phyloP scores from a whole-genome alignment of 2,329 filamentous ascomycete genomes.

The Amauroascus verrucosus region DNA sequence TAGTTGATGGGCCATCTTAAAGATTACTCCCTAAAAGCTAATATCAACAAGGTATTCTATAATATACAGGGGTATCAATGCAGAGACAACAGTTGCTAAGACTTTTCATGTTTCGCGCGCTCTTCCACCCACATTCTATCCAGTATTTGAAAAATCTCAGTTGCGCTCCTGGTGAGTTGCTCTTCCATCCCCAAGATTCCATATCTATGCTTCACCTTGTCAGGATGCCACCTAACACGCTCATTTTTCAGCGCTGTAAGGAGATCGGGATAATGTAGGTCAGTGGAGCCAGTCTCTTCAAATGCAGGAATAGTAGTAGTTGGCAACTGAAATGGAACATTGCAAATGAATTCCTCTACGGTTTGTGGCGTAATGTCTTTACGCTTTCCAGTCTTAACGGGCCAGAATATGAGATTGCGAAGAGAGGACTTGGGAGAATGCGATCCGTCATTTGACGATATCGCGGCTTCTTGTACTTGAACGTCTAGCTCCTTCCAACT shows the following conservation, averaged over 20 bases:
- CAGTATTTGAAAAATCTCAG: slow-evolving; percentile 81
- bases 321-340: slow-evolving; percentile 33
- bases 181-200: slow-evolving; percentile 60
- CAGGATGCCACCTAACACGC: slow-evolving; percentile 89
- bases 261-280: slow-evolving; percentile 27
- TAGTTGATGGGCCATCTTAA: too few species aligned
- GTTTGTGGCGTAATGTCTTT: slow-evolving; percentile 48
- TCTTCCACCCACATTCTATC: slow-evolving; percentile 68
- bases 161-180: slow-evolving; percentile 65
- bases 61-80: slow-evolving; percentile 6
- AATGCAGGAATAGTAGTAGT: background rate
- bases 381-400: slow-evolving; percentile 52
- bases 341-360: slow-evolving; percentile 60
- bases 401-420: slow-evolving; percentile 56
- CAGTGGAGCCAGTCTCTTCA: slow-evolving; percentile 8
- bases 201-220: slow-evolving; percentile 89
- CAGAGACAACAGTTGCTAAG: background rate
- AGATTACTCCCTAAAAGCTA: too few species aligned
- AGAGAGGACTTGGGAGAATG: slow-evolving; percentile 17
- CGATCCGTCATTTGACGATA: slow-evolving; percentile 12
- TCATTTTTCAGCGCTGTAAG: slow-evolving; percentile 61
- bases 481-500: slow-evolving; percentile 50
- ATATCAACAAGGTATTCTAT: background rate
- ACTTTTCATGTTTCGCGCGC: slow-evolving; percentile 21
- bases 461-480: slow-evolving; percentile 10